Conservation (phyloP, 495 filamentous ascomycete genomes). For the Podospora australis region DNA sequence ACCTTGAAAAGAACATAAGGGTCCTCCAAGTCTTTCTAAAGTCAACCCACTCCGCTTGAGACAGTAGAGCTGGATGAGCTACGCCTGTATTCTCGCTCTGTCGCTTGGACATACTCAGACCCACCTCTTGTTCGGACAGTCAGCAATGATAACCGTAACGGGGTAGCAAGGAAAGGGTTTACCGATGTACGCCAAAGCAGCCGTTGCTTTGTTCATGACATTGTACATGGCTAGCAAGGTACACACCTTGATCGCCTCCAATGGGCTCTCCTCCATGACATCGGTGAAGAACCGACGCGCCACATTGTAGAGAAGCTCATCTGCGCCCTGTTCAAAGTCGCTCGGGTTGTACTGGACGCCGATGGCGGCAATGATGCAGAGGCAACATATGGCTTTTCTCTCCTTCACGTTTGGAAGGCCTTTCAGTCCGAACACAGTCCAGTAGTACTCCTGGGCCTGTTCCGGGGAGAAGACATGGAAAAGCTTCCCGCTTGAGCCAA, state of each 20-base stretch:
- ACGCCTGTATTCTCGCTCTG: conserved; percentile 9
- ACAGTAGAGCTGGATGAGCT: not conserved
- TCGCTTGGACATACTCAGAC: conserved; percentile 19
- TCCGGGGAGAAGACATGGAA: conserved; percentile 25
- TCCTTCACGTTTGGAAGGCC: conserved; percentile 6
- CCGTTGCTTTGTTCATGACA: conserved; percentile 23
- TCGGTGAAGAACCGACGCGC: conserved; percentile 16
- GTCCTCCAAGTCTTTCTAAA: conserved; percentile 24
- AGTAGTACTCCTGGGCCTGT: conserved; percentile 14
- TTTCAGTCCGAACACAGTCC: conserved; percentile 13
- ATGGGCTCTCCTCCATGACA: conserved; percentile 18
- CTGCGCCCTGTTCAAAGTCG: conserved; percentile 12
- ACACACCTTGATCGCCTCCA: conserved; percentile 29
- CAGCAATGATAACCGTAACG: not conserved
- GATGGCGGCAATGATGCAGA: conserved; percentile 20
- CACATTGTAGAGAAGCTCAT: conserved; percentile 17
- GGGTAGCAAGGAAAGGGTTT: not conserved
- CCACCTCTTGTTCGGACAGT: conserved; percentile 14
- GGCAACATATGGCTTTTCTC: conserved; percentile 17
- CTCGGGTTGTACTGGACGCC: conserved; percentile 24
- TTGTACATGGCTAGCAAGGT: conserved; percentile 28
- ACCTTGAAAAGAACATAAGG: conserved; percentile 24
- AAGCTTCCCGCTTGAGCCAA: conserved; percentile 22
- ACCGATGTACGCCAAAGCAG: conserved; percentile 27
- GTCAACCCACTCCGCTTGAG: conserved; percentile 11